These are phyloP conservation scores for Scheffersomyces ergatensis DNA, from an alignment of 805 yeast species.

Conservation along the genomic window DNA sequence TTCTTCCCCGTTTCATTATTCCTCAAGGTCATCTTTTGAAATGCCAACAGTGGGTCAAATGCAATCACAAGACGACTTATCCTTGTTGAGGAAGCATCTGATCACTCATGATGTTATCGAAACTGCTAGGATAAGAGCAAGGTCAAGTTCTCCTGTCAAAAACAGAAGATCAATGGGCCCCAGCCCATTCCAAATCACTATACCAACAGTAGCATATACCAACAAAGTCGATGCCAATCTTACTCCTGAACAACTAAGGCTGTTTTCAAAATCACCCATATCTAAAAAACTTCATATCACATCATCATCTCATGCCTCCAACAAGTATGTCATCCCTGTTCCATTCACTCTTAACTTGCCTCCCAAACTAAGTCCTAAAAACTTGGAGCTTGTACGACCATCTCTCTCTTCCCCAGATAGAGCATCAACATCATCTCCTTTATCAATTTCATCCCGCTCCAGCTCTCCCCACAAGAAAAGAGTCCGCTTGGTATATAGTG, in stretches of 20 bases:
- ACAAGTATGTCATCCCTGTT: slow-evolving; percentile 37
- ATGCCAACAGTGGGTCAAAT: too few relatives aligned
- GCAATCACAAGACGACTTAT: background rate
- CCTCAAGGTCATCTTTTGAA: too few relatives aligned
- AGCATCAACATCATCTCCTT: background rate
- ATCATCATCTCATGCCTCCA: slow-evolving; percentile 14
- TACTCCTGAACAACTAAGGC: slow-evolving; percentile 21
- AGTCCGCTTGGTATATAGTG: slow-evolving; percentile 28
- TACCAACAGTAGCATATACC: slow-evolving; percentile 16
- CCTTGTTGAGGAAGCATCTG: slow-evolving; percentile 1
- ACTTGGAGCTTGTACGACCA: slow-evolving; percentile 7
- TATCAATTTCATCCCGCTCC: slow-evolving; percentile 10
- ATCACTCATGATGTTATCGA: slow-evolving; percentile 7
- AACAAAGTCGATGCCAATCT: slow-evolving; percentile 17
- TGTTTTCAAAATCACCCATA: slow-evolving; percentile 32
- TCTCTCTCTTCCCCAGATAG: too few relatives aligned
- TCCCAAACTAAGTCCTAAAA: slow-evolving; percentile 34
- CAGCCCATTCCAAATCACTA: slow-evolving; percentile 16
- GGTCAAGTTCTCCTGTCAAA: slow-evolving; percentile 35
- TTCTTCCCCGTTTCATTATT: too few relatives aligned
- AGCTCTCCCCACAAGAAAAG: slow-evolving; percentile 7
- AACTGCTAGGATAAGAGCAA: too few relatives aligned
- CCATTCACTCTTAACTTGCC: slow-evolving; percentile 42
- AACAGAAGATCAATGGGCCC: slow-evolving; percentile 23
- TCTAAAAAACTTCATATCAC: slow-evolving; percentile 35